phyloP scores from a whole-genome alignment of 441 rosid species.

The Daphne laureola region DNA sequence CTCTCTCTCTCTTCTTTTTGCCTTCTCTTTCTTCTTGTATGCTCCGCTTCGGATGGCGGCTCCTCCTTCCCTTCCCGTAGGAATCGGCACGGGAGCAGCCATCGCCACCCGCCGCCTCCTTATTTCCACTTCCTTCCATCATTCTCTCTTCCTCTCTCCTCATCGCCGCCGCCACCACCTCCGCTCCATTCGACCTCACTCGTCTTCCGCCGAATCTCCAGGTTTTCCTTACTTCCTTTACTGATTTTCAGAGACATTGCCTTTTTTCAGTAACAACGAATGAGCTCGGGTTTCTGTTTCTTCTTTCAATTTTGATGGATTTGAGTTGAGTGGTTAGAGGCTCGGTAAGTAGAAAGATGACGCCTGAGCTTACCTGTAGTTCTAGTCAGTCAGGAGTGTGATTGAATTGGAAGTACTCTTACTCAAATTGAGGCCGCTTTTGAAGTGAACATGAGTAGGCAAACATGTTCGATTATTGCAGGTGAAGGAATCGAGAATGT shows the following conservation, averaged over 20 bases:
- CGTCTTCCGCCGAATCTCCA: conserved; percentile 20
- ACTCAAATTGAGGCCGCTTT: too few species aligned
- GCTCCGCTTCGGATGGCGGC: conserved; percentile 50
- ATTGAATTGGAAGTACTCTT: background rate
- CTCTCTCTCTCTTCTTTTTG: background rate
- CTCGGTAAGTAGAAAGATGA: background rate
- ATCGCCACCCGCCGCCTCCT: conserved; percentile 28
- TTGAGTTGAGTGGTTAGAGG: background rate
- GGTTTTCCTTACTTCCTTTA: conserved; percentile 19
- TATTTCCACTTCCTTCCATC: conserved; percentile 26
- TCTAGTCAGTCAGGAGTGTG: background rate
- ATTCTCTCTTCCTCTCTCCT: conserved; percentile 23
- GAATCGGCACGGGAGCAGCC: conserved; percentile 46
- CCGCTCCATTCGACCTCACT: conserved; percentile 27
- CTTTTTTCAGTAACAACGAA: background rate
- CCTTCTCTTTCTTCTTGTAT: conserved; percentile 18
- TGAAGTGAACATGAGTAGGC: conserved; percentile 3
- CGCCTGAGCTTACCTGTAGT: background rate
- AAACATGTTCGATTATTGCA: conserved; percentile 27
- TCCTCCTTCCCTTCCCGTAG: conserved; percentile 17
- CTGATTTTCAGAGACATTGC: background rate
- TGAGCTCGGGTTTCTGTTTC: too few species aligned
- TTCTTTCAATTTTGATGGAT: background rate
- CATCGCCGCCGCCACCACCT: conserved; percentile 29
- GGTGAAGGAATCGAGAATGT: conserved; percentile 74